Evolutionary conservation across 2,329 filamentous ascomycete genomes (phyloP).

Genomic region (Byssochlamys sp.): DNA sequence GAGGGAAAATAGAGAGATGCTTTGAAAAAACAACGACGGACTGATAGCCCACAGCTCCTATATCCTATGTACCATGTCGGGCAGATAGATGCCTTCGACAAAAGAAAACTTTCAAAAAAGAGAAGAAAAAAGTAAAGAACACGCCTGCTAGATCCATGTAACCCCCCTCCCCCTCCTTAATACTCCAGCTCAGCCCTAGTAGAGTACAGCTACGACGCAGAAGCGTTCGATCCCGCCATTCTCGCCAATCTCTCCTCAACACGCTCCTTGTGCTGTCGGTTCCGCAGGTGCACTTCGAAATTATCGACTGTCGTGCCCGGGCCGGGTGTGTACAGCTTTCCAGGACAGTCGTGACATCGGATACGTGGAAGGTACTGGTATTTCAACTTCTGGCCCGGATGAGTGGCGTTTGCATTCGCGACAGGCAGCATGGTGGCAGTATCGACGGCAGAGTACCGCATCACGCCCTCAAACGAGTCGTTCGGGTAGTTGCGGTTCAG

Average conservation of each 20-base stretch:
- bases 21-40: background rate
- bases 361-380: constrained; percentile 83
- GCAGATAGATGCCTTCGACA: background rate
- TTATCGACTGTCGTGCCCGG: constrained; percentile 76
- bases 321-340: constrained; percentile 85
- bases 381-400: constrained; percentile 54
- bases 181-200: background rate
- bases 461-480: constrained; percentile 77
- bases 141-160: background rate
- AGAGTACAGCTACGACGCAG: constrained; percentile 1
- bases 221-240: constrained; percentile 1
- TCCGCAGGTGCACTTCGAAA: constrained; percentile 86
- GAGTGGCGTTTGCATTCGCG: constrained; percentile 41
- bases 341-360: constrained; percentile 81
- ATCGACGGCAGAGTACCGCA: constrained; percentile 81
- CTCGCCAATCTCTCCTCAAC: constrained; percentile 47
- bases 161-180: background rate
- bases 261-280: constrained; percentile 65
- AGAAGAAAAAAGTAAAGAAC: background rate
- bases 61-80: background rate
- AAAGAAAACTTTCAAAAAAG: background rate
- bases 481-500: constrained; percentile 63
- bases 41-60: background rate
- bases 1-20: background rate
- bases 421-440: constrained; percentile 58